These are phyloP conservation scores for Capsella bursapastoris DNA, from an alignment of 345 rosid species.

Conservation along the genomic window DNA sequence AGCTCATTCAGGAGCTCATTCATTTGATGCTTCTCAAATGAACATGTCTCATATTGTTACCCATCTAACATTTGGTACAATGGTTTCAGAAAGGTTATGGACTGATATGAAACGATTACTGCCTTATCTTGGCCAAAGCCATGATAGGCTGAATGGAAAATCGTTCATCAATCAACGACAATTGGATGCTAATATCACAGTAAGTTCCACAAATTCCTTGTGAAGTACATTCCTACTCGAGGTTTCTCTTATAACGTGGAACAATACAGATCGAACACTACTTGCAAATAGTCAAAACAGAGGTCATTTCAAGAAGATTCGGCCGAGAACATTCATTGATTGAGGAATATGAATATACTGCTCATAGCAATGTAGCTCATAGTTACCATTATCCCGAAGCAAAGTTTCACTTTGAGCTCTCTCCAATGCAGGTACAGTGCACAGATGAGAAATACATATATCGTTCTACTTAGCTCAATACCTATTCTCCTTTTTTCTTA, in stretches of 20 bases:
- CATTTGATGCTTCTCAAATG: slow-evolving; percentile 88
- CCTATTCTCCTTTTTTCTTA: neutral
- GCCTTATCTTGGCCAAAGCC: slow-evolving; percentile 80
- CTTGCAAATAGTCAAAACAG: slow-evolving; percentile 90
- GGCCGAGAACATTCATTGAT: slow-evolving; percentile 54
- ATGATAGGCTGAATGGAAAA: slow-evolving; percentile 72
- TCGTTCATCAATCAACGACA: slow-evolving; percentile 72
- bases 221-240: slow-evolving; percentile 4
- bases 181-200: slow-evolving; percentile 88
- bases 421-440: slow-evolving; percentile 91
- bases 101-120: slow-evolving; percentile 65
- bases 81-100: slow-evolving; percentile 56
- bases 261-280: slow-evolving; percentile 91
- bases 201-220: slow-evolving; percentile 52
- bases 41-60: slow-evolving; percentile 89
- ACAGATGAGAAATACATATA: neutral
- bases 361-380: slow-evolving; percentile 83
- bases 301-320: slow-evolving; percentile 61
- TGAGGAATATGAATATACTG: slow-evolving; percentile 90
- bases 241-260: slow-evolving; percentile 8
- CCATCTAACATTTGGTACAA: slow-evolving; percentile 79
- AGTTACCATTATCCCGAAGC: slow-evolving; percentile 67
- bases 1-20: slow-evolving; percentile 87
- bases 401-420: slow-evolving; percentile 89
- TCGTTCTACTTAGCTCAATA: slow-evolving; percentile 3